Evolutionary conservation across 768 basidiomycete species (phyloP), one percentile per base, ranked within the genome.

Genomic region (Phlebiopsis flavidoalba): DNA sequence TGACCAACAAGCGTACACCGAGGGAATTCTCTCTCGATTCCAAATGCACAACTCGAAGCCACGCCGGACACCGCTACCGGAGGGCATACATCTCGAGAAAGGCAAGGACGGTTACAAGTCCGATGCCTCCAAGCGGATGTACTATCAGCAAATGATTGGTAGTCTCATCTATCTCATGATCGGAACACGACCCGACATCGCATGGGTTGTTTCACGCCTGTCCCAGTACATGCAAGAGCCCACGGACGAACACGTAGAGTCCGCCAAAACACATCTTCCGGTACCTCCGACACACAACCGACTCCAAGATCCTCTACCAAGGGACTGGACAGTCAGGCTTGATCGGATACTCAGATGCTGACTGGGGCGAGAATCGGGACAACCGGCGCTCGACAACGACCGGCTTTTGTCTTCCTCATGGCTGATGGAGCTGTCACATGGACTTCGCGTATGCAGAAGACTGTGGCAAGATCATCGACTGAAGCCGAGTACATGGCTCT

Each of bases 371-470:
- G 11, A 58, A 63, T 49, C 36, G 31, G 14, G 55, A 60, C 37
- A 47, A 66, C 35, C 40, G 40, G 17, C 26, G 63, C n/a, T 69
- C 69, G 15, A n/a, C n/a, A n/a, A 64, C 61, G 6, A 67, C 67
- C 17, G 72, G 68, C 10, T 72, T n/a, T 66, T 59, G 58, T 69
- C 26, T 67, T 69, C 40, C 60, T 57, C 21, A 35, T 69, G n/a
- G 66, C 63, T 26, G 65, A 63, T 8, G 64, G 63, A 1, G 52
- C 63, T 4, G 64, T 73, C 35, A 58, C 61, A 24, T 73, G 71
- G 71, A 45, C 10, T 24, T 60, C 46, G 35, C 36, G 21, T 10
- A 40, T 35, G 17, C 59, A 60, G 52, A n/a, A 31, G 10, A 58
- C 61, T 7, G 61, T 62, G 8, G 58, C 61, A 5, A 1, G 5